A percentile compares a stretch with the other conserved stretches of the same genome.
Evolutionary conservation across 805 yeast species (phyloP).

Genomic region (Ogataea thermomethanolica): DNA sequence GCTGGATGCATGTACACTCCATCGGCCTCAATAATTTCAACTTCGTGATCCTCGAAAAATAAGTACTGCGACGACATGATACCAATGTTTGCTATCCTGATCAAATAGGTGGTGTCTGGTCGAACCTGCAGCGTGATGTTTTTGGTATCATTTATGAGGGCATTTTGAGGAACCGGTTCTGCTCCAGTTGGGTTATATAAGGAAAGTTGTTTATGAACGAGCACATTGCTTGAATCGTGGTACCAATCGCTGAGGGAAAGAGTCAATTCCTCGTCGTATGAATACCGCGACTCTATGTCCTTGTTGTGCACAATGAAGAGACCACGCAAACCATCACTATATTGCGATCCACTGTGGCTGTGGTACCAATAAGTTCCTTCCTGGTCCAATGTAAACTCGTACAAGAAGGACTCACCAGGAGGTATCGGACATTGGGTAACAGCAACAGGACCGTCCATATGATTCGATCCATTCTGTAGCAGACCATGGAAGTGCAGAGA

Average conservation of each 20-base stretch:
- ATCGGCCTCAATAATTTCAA: conserved; percentile 71
- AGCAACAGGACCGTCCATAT: conserved; percentile 79
- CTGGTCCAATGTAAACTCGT: conserved; percentile 71
- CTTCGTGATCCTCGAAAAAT: conserved; percentile 65
- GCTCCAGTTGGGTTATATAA: conserved; percentile 82
- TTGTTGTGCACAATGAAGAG: conserved; percentile 61
- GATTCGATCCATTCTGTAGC: conserved; percentile 56
- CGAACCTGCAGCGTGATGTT: conserved; percentile 54
- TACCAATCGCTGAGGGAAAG: conserved; percentile 63
- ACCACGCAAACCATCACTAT: conserved; percentile 75
- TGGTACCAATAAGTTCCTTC: conserved; percentile 85
- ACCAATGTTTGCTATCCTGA: conserved; percentile 65
- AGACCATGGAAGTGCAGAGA: conserved; percentile 79
- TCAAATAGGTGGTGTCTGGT: conserved; percentile 57
- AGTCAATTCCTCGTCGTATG: conserved; percentile 59
- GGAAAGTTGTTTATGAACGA: conserved; percentile 48
- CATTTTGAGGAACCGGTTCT: conserved; percentile 72
- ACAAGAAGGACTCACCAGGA: conserved; percentile 61
- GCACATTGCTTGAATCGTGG: conserved; percentile 47
- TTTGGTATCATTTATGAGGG: conserved; percentile 61
- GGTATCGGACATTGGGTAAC: conserved; percentile 79
- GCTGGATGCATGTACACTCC: conserved; percentile 65
- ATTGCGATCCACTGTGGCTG: conserved; percentile 73
- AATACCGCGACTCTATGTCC: conserved; percentile 43
- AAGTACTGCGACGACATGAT: conserved; percentile 72